Percentiles rank a stretch among this genome's conserved stretches.
Conservation (phyloP, 768 basidiomycete genomes). For the Hortiboletus campestris region DNA sequence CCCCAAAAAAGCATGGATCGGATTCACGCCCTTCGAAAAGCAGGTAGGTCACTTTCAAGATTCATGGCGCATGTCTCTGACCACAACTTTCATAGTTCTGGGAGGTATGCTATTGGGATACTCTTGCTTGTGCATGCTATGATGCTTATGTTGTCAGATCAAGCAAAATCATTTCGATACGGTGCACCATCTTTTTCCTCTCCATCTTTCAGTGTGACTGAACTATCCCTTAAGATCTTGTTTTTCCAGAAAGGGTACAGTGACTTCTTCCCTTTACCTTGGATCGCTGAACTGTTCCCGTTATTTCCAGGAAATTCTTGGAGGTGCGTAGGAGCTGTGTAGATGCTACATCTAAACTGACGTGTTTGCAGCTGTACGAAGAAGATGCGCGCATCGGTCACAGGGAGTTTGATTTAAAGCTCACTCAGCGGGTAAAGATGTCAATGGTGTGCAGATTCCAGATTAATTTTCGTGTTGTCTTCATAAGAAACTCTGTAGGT, state of each 20-base stretch:
- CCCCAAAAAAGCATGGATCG: slow-evolving; percentile 70
- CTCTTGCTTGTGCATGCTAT: neutral
- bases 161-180: slow-evolving; percentile 98
- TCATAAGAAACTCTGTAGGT: slow-evolving; percentile 48
- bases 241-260: slow-evolving; percentile 97
- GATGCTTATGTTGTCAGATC: slow-evolving; percentile 55
- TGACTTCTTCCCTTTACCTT: slow-evolving; percentile 4
- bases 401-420: slow-evolving; percentile 91
- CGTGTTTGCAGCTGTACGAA: slow-evolving; percentile 67
- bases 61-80: neutral
- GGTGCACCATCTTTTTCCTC: slow-evolving; percentile 35
- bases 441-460: slow-evolving; percentile 70
- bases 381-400: slow-evolving; percentile 94
- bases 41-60: slow-evolving; percentile 47
- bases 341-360: neutral
- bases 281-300: slow-evolving; percentile 3
- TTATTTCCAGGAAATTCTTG: slow-evolving; percentile 66
- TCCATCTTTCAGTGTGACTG: slow-evolving; percentile 14
- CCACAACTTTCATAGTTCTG: slow-evolving; percentile 51
- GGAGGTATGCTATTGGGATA: slow-evolving; percentile 48
- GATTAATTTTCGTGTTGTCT: neutral
- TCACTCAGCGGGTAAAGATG: slow-evolving; percentile 94
- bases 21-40: slow-evolving; percentile 94
- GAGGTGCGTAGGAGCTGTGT: slow-evolving; percentile 45
- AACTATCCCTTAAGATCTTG: slow-evolving; percentile 51